These are phyloP conservation scores for Cladosporium halotolerans DNA, from an alignment of 2,329 filamentous ascomycete species.

Conservation along the genomic window DNA sequence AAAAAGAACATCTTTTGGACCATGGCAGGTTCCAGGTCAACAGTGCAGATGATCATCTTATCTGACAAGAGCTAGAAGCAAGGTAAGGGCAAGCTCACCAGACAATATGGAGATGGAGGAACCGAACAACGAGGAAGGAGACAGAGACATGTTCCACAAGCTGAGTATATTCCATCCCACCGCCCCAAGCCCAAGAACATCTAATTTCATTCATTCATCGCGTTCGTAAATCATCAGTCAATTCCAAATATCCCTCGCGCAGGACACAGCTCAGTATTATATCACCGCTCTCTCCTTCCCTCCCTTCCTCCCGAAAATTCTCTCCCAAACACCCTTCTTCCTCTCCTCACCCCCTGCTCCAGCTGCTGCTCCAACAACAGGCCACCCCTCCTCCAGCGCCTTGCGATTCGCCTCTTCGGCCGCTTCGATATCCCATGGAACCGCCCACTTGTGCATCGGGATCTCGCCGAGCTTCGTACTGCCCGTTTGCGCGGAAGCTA, in stretches of 20 bases:
- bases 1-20: no score
- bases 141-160: no score
- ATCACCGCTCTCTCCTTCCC: not conserved
- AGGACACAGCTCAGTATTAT: no score
- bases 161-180: not conserved
- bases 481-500: conserved; percentile 31
- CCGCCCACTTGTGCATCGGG: conserved; percentile 39
- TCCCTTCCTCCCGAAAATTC: not conserved
- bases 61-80: no score
- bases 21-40: no score
- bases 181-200: not conserved
- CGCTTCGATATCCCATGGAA: conserved; percentile 37
- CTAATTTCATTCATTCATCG: not conserved
- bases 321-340: not conserved
- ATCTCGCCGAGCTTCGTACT: conserved; percentile 46
- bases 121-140: no score
- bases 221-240: no score
- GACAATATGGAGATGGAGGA: no score
- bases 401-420: conserved; percentile 37
- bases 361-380: conserved; percentile 1
- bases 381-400: conserved; percentile 29
- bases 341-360: not conserved
- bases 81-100: no score
- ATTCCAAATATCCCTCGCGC: no score
- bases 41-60: no score